phyloP scores from a whole-genome alignment of 495 filamentous ascomycete species.

The Amphirosellinia nigrospora region DNA sequence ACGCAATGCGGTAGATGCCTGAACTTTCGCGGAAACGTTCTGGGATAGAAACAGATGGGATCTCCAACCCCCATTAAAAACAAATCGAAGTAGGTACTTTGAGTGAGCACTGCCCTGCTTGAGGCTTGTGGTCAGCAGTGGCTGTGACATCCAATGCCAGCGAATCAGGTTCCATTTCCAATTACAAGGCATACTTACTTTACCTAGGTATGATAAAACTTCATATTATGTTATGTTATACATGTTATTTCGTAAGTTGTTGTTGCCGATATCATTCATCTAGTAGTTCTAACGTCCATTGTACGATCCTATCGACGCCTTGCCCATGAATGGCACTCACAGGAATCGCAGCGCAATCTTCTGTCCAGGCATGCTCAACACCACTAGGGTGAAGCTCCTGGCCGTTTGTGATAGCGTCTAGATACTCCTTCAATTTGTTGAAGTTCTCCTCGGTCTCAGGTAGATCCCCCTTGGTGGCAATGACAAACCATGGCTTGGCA shows the following conservation, averaged over 20 bases:
- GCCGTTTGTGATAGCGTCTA: conserved; percentile 64
- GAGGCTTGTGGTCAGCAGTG: not conserved
- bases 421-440: conserved; percentile 67
- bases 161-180: not conserved
- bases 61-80: not conserved
- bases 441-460: conserved; percentile 81
- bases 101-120: not conserved
- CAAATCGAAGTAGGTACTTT: not conserved
- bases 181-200: not conserved
- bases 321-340: conserved; percentile 88
- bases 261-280: conserved; percentile 44
- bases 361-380: conserved; percentile 68
- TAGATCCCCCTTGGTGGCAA: conserved; percentile 93
- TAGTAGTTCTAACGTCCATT: conserved; percentile 76
- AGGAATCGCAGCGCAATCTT: conserved; percentile 72
- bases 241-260: not conserved
- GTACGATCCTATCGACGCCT: conserved; percentile 78
- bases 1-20: not conserved
- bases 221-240: not conserved
- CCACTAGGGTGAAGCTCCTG: conserved; percentile 72
- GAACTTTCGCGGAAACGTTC: not conserved
- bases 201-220: too few relatives aligned
- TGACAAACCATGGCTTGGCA: conserved; percentile 94
- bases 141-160: not conserved
- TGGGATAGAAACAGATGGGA: not conserved